Evolutionary conservation across 352 stramenopile species (phyloP).

Genomic region (Globisporangium alternatum): DNA sequence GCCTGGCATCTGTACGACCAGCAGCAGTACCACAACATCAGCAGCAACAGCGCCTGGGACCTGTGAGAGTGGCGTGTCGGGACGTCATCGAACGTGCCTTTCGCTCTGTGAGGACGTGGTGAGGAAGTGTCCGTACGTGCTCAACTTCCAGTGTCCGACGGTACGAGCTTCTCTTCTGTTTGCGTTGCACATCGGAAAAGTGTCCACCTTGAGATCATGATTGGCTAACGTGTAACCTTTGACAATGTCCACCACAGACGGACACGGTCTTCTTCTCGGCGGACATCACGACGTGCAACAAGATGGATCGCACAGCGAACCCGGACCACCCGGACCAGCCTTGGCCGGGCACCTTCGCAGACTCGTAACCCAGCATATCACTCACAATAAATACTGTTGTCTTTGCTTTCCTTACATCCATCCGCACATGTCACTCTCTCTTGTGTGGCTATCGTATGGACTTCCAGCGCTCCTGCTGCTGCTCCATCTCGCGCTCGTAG

Average conservation of each 20-base stretch:
- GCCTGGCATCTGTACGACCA: constrained; percentile 1
- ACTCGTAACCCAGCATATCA: constrained; percentile 23
- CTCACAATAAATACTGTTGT: constrained; percentile 3
- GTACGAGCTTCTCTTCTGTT: constrained; percentile 23
- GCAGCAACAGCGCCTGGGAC: constrained; percentile 8
- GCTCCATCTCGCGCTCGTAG: constrained; percentile 48
- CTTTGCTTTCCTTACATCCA: background rate
- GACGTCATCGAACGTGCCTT: constrained; percentile 61
- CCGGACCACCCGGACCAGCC: constrained; percentile 57
- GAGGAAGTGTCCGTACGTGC: constrained; percentile 80
- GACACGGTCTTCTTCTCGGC: constrained; percentile 74
- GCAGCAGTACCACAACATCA: constrained; percentile 11
- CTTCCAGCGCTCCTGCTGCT: background rate
- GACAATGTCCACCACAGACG: constrained; percentile 26
- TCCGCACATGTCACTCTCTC: background rate
- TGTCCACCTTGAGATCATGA: background rate
- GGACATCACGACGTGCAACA: constrained; percentile 72
- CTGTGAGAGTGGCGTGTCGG: constrained; percentile 45
- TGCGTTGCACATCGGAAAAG: background rate
- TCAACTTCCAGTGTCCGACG: constrained; percentile 80
- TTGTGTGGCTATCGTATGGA: constrained; percentile 15
- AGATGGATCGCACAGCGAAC: constrained; percentile 63
- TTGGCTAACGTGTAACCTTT: background rate
- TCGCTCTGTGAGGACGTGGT: constrained; percentile 86
- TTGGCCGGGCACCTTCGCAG: constrained; percentile 77